Conservation (phyloP, 768 basidiomycete genomes). For the Mycena capillaripes region DNA sequence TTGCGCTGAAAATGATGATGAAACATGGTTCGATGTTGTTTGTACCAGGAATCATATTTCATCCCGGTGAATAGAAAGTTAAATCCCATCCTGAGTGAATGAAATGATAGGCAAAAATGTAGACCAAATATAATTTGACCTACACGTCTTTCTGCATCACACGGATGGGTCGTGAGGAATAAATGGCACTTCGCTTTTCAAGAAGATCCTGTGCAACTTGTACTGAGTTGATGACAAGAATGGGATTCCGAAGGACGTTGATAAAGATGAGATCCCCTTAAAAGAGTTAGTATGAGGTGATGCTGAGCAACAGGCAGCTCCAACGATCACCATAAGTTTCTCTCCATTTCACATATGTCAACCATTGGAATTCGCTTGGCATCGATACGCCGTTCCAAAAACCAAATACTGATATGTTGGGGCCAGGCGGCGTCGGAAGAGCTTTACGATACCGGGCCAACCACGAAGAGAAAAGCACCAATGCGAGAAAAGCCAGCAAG, state of each 20-base stretch:
- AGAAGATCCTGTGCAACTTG: conserved; percentile 65
- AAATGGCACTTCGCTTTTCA: conserved; percentile 68
- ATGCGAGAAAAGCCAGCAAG: neutral
- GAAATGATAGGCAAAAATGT: neutral
- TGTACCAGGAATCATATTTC: conserved; percentile 39
- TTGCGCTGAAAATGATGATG: conserved; percentile 41
- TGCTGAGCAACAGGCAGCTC: neutral
- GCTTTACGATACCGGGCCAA: conserved; percentile 15
- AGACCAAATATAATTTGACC: neutral
- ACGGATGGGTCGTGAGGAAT: conserved; percentile 63
- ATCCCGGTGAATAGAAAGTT: conserved; percentile 37
- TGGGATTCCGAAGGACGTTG: conserved; percentile 62
- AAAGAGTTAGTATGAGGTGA: neutral
- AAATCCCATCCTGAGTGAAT: conserved; percentile 37
- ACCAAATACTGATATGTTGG: conserved; percentile 66
- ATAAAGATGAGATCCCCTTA: conserved; percentile 58
- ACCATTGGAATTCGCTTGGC: conserved; percentile 50
- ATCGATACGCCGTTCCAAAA: conserved; percentile 49
- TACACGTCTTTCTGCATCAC: conserved; percentile 38
- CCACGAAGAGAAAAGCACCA: neutral
- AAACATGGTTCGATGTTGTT: conserved; percentile 52
- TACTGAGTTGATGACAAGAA: conserved; percentile 64
- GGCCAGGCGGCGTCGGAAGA: conserved; percentile 68
- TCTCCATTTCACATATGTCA: conserved; percentile 57
- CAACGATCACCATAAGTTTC: conserved; percentile 54